phyloP scores from a whole-genome alignment of 768 basidiomycete species.

The Boletus rex-veris region DNA sequence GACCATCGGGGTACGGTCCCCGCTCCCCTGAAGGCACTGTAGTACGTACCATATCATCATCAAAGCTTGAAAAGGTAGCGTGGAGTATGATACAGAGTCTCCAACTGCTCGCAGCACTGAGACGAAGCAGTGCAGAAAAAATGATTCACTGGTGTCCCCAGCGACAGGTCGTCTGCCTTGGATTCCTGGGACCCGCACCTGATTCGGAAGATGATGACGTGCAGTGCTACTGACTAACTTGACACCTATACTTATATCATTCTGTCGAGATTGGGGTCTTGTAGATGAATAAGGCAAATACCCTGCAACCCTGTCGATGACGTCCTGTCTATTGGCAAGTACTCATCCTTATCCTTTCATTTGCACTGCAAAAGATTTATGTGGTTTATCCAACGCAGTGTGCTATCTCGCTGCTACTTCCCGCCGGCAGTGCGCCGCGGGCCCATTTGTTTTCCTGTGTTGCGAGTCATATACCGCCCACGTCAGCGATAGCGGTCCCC shows the following conservation, averaged over 20 bases:
- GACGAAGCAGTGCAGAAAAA: neutral
- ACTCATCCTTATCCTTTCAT: neutral
- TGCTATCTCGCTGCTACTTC: neutral
- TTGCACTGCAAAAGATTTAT: neutral
- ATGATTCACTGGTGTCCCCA: neutral
- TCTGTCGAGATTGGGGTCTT: constrained; percentile 5
- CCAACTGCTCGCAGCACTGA: neutral
- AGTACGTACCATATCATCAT: no score
- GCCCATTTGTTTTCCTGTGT: no score
- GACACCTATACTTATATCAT: neutral
- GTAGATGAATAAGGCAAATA: constrained; percentile 9
- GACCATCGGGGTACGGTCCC: neutral
- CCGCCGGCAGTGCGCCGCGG: neutral
- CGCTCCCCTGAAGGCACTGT: neutral
- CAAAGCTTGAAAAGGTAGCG: no score
- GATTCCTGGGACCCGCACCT: no score
- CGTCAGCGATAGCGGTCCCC: neutral
- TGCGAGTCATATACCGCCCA: neutral
- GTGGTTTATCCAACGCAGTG: neutral
- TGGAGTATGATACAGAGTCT: neutral
- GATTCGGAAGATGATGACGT: neutral
- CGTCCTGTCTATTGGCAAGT: neutral
- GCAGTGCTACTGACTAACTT: constrained; percentile 3
- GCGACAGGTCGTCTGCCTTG: no score
- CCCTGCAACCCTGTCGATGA: constrained; percentile 8